Evolutionary conservation across 305 asterid species (phyloP).

Genomic region (Ilex paraguariensis): DNA sequence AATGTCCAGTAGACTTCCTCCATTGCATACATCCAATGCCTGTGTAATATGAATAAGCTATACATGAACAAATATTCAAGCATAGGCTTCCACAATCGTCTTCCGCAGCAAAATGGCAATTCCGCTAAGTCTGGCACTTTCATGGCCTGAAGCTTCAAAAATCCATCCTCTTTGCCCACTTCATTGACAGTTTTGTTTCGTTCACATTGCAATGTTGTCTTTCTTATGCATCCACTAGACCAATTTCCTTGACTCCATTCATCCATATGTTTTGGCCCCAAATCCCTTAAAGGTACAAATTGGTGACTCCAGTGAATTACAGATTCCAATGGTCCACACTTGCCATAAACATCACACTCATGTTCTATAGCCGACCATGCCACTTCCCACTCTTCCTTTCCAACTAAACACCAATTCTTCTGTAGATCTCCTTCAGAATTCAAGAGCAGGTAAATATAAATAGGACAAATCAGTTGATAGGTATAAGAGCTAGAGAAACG

Average conservation of each 20-base stretch:
- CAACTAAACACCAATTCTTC: conserved; percentile 20
- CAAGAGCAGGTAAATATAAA: conserved; percentile 4
- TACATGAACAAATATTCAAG: neutral
- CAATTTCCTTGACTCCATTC: conserved; percentile 47
- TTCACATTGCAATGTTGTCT: conserved; percentile 28
- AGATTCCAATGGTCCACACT: conserved; percentile 19
- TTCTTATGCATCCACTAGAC: conserved; percentile 43
- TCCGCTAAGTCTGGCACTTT: neutral
- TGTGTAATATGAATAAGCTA: neutral
- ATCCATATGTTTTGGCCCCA: conserved; percentile 17
- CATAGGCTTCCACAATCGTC: neutral
- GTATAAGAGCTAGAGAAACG: conserved; percentile 8
- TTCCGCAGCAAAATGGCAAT: neutral
- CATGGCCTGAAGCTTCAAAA: neutral
- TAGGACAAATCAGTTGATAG: neutral
- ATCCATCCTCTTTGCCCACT: neutral
- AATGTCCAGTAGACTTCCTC: no score
- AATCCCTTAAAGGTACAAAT: conserved; percentile 38
- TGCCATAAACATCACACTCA: conserved; percentile 42
- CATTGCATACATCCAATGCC: no score
- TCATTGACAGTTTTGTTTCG: conserved; percentile 6
- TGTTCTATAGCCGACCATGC: conserved; percentile 25
- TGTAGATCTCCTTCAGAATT: conserved; percentile 20
- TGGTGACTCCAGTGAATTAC: conserved; percentile 9
- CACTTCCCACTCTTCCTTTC: conserved; percentile 23